Percentiles rank a stretch among this genome's conserved stretches.
phyloP scores from a whole-genome alignment of 1,284 basidiomycete genomes.

The Rhizoctonia solani region DNA sequence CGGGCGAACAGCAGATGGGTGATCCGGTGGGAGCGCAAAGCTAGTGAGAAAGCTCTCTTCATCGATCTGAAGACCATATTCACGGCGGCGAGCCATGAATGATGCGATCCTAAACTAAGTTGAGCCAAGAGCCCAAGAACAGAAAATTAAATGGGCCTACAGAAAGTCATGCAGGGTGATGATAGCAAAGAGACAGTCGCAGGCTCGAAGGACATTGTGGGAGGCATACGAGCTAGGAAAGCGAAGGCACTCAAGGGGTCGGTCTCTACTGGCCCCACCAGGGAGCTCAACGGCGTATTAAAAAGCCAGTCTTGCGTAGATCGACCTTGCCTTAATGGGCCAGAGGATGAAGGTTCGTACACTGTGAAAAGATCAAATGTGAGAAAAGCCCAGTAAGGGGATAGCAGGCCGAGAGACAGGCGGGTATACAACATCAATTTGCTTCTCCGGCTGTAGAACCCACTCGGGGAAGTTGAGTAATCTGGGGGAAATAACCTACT shows the following conservation, averaged over 20 bases:
- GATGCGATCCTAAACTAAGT: slow-evolving; percentile 4
- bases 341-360: not conserved
- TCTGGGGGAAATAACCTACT: slow-evolving; percentile 1
- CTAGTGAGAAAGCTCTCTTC: slow-evolving; percentile 13
- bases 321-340: slow-evolving; percentile 18
- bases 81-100: slow-evolving; percentile 28
- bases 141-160: not conserved
- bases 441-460: no score
- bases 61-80: slow-evolving; percentile 17
- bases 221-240: slow-evolving; percentile 19
- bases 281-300: slow-evolving; percentile 7
- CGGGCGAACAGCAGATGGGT: slow-evolving; percentile 11
- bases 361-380: slow-evolving; percentile 10
- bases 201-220: slow-evolving; percentile 1
- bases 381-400: not conserved
- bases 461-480: not conserved
- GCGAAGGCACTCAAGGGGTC: slow-evolving; percentile 23
- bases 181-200: slow-evolving; percentile 5
- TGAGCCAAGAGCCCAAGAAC: not conserved
- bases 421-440: no score
- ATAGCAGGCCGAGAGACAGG: no score
- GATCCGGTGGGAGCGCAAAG: slow-evolving; percentile 27
- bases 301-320: slow-evolving; percentile 23
- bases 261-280: slow-evolving; percentile 13
- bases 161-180: slow-evolving; percentile 29